These are phyloP conservation scores for Phaseolus coccineus DNA, from an alignment of 331 rosid species.

Conservation along the genomic window DNA sequence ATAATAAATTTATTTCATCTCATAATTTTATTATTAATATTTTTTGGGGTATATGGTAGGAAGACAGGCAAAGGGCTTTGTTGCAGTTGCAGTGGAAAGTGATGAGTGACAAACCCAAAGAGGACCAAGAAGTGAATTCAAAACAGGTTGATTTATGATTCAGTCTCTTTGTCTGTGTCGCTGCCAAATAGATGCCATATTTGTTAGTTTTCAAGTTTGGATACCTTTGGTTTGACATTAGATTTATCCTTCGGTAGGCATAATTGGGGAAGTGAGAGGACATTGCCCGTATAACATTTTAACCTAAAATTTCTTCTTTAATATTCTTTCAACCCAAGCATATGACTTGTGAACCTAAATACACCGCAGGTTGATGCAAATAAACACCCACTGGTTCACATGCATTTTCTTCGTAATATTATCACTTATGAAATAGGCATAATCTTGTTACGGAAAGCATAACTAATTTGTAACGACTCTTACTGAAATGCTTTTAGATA, in stretches of 20 bases:
- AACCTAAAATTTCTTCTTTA: conserved; percentile 25
- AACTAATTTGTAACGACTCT: conserved; percentile 11
- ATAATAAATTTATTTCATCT: conserved; percentile 34
- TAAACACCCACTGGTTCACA: background rate
- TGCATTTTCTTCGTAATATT: conserved; percentile 21
- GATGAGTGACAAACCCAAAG: conserved; percentile 87
- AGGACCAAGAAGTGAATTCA: conserved; percentile 87
- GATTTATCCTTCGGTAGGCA: conserved; percentile 11
- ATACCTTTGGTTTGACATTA: background rate
- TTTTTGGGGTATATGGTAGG: conserved; percentile 58
- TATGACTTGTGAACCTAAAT: conserved; percentile 5
- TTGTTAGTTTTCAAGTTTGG: conserved; percentile 32
- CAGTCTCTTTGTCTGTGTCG: conserved; percentile 26
- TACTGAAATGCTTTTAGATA: conserved; percentile 3
- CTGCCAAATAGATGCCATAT: conserved; percentile 24
- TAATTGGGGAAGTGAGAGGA: conserved; percentile 17
- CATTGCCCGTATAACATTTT: conserved; percentile 1
- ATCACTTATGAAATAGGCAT: conserved; percentile 1
- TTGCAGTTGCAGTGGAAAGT: conserved; percentile 98
- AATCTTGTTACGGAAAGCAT: conserved; percentile 28
- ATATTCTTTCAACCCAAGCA: conserved; percentile 6
- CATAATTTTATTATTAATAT: conserved; percentile 10
- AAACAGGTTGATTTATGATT: conserved; percentile 65
- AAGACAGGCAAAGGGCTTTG: conserved; percentile 93
- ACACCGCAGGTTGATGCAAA: conserved; percentile 12